Percentiles rank a stretch among this genome's conserved stretches.
Conservation (phyloP, 2,329 filamentous ascomycete genomes). For the Neonectria faginata region DNA sequence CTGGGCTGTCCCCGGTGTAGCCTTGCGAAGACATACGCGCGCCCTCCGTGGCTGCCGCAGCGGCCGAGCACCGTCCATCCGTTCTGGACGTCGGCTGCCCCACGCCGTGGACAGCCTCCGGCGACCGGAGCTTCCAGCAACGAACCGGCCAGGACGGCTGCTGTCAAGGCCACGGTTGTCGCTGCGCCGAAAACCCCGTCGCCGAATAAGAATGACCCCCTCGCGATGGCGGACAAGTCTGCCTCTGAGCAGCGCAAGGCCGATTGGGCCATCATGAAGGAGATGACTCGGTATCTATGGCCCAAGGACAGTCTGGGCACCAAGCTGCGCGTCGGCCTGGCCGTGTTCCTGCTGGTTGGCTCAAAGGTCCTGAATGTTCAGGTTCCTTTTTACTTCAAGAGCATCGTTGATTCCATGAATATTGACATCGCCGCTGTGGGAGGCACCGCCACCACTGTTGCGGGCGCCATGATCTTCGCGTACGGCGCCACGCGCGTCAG, state of each 20-base stretch:
- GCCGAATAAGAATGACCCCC: constrained; percentile 47
- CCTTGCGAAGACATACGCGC: constrained; percentile 40
- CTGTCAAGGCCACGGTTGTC: constrained; percentile 36
- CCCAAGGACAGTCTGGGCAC: constrained; percentile 82
- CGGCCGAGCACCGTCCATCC: constrained; percentile 43
- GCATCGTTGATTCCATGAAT: constrained; percentile 97
- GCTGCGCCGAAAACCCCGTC: constrained; percentile 37
- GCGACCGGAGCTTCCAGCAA: constrained; percentile 30
- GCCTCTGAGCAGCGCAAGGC: constrained; percentile 93
- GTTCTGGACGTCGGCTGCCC: constrained; percentile 49
- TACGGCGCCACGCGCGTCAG: constrained; percentile 92
- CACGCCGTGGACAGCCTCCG: constrained; percentile 45
- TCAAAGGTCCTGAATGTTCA: constrained; percentile 97
- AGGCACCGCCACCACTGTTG: constrained; percentile 89
- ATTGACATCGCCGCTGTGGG: constrained; percentile 87
- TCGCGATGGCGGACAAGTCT: constrained; percentile 57
- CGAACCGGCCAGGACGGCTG: constrained; percentile 36
- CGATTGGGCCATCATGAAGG: constrained; percentile 98
- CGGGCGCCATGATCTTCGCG: constrained; percentile 91
- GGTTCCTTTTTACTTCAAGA: constrained; percentile 99
- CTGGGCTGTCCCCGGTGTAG: constrained; percentile 49
- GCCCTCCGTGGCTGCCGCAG: constrained; percentile 48
- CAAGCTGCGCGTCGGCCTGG: constrained; percentile 85
- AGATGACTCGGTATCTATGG: constrained; percentile 97
- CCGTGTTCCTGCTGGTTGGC: constrained; percentile 85